These are phyloP conservation scores for Verbena officinalis DNA, from an alignment of 257 asterid species.

Conservation along the genomic window DNA sequence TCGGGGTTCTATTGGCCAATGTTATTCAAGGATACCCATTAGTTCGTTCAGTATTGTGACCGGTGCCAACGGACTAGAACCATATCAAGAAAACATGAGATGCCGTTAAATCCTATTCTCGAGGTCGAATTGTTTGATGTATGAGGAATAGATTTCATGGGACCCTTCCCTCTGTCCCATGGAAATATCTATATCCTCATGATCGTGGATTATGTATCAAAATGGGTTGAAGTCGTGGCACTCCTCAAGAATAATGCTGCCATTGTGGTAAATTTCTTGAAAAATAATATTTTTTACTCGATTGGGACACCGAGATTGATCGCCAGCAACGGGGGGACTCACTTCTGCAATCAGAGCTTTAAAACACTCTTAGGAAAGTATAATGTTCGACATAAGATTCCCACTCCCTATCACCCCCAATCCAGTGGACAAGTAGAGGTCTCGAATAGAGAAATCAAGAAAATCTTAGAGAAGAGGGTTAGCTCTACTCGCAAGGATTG, in stretches of 20 bases:
- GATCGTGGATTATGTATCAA: neutral
- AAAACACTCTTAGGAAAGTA: neutral
- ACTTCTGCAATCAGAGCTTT: neutral
- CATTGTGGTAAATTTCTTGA: too few species aligned
- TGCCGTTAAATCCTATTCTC: neutral
- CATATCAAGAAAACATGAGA: neutral
- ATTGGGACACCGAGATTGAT: too few species aligned
- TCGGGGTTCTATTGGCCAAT: too few species aligned
- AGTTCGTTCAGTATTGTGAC: neutral
- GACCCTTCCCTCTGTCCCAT: neutral
- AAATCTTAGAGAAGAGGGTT: neutral
- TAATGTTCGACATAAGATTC: neutral
- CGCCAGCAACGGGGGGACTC: too few species aligned
- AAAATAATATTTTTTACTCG: too few species aligned
- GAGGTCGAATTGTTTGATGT: neutral
- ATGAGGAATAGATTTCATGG: neutral
- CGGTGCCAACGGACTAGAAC: neutral
- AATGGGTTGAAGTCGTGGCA: neutral
- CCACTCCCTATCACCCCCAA: neutral
- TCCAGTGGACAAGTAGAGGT: neutral
- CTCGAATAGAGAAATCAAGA: too few species aligned
- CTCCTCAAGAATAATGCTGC: neutral
- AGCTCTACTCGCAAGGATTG: neutral
- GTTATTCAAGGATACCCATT: neutral
- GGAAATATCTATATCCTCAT: too few species aligned